These are phyloP conservation scores for Penicillium verrucosum DNA, from an alignment of 2,329 filamentous ascomycete genomes.

Conservation along the genomic window DNA sequence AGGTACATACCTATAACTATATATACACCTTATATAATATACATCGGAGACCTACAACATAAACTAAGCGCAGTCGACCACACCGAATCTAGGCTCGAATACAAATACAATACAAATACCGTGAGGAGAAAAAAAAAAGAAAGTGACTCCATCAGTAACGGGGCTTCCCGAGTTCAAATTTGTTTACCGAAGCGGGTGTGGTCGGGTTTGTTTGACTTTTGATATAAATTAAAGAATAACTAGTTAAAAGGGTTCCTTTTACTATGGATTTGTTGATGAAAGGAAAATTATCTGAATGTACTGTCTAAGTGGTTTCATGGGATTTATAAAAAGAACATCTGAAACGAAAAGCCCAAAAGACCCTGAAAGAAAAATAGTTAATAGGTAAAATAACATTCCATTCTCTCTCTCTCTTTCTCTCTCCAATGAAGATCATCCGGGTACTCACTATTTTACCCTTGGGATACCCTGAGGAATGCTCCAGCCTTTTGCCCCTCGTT, in stretches of 20 bases:
- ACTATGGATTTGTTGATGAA: neutral
- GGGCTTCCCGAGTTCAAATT: slow-evolving; percentile 21
- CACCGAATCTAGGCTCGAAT: neutral
- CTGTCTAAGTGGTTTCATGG: no score
- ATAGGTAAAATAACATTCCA: neutral
- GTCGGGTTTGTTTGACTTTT: slow-evolving; percentile 11
- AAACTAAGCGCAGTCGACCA: neutral
- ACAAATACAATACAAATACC: slow-evolving; percentile 2
- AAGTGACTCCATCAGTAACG: slow-evolving; percentile 5
- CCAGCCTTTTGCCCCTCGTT: slow-evolving; percentile 15
- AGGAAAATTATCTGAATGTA: neutral
- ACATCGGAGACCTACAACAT: neutral
- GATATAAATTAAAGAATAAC: neutral
- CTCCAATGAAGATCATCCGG: slow-evolving; percentile 3
- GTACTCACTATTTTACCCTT: neutral
- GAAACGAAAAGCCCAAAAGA: neutral
- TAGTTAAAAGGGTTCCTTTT: neutral
- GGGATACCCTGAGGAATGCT: slow-evolving; percentile 13
- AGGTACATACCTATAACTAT: neutral
- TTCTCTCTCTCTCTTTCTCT: neutral
- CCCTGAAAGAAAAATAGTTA: no score
- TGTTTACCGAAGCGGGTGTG: slow-evolving; percentile 17
- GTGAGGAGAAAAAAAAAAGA: neutral
- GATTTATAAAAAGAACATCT: neutral
- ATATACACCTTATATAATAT: neutral